Conservation (phyloP, 495 filamentous ascomycete genomes). For the Letharia lupina region DNA sequence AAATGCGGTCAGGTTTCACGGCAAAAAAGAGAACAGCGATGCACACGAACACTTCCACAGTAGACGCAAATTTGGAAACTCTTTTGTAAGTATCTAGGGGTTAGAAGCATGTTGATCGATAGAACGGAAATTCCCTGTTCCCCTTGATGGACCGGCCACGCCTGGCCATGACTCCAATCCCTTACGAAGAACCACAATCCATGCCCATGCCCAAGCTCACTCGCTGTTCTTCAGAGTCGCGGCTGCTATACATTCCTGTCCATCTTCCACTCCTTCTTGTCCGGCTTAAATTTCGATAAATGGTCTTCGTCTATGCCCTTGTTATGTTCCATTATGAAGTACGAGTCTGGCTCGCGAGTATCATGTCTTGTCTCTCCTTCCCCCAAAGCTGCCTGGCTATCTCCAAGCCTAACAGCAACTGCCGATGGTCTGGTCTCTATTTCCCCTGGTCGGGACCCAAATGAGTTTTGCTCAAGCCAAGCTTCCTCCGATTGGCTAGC, state of each 20-base stretch:
- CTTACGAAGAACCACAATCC: neutral
- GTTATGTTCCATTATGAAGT: constrained; percentile 1
- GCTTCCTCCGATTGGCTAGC: constrained; percentile 1
- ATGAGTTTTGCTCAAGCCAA: neutral
- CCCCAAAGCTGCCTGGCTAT: neutral
- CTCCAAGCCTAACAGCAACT: neutral
- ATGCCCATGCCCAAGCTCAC: neutral
- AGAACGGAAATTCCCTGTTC: neutral
- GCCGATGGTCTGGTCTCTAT: neutral
- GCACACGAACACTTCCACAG: neutral
- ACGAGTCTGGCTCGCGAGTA: constrained; percentile 4
- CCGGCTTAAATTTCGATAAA: constrained; percentile 2
- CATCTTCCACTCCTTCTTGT: constrained; percentile 2
- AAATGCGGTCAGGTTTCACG: neutral
- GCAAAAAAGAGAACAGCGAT: neutral
- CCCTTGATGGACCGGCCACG: neutral
- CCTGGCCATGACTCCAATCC: neutral
- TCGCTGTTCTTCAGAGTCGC: neutral
- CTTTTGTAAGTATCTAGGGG: neutral
- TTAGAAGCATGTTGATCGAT: neutral
- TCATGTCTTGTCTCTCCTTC: neutral
- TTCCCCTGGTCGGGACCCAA: neutral
- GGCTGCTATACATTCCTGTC: neutral
- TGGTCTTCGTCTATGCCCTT: constrained; percentile 6
- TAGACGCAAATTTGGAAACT: neutral